These are phyloP conservation scores for Candida germanica DNA, from an alignment of 805 yeast species.

Conservation along the genomic window DNA sequence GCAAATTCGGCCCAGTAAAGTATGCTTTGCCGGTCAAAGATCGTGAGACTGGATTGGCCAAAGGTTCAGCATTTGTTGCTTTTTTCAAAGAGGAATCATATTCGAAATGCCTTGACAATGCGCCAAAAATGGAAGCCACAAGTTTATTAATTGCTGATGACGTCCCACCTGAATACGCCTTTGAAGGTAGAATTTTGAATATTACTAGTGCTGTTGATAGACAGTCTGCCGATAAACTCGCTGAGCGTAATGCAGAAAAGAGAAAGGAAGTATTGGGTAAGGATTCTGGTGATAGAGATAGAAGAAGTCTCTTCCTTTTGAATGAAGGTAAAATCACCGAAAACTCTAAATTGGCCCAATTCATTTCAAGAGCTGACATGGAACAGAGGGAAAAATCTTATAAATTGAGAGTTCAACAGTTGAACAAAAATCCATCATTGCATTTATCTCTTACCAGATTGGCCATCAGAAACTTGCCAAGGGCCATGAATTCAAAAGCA, in stretches of 20 bases:
- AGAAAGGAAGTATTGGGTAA: slow-evolving; percentile 79
- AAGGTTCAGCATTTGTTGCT: slow-evolving; percentile 94
- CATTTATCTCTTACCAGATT: slow-evolving; percentile 93
- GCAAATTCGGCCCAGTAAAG: slow-evolving; percentile 79
- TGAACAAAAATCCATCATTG: slow-evolving; percentile 84
- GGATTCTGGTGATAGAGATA: slow-evolving; percentile 75
- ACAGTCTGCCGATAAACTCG: slow-evolving; percentile 70
- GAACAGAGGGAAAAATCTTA: slow-evolving; percentile 87
- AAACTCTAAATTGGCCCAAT: slow-evolving; percentile 72
- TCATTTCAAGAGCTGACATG: slow-evolving; percentile 68
- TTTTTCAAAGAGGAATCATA: slow-evolving; percentile 62
- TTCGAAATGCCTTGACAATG: slow-evolving; percentile 65
- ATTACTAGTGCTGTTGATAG: slow-evolving; percentile 84
- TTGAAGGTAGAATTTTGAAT: slow-evolving; percentile 87
- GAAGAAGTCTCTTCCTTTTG: slow-evolving; percentile 76
- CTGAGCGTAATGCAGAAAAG: slow-evolving; percentile 68
- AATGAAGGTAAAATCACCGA: slow-evolving; percentile 92
- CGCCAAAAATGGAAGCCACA: slow-evolving; percentile 65
- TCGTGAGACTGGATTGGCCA: slow-evolving; percentile 78
- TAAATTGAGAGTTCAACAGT: slow-evolving; percentile 81
- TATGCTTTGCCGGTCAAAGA: slow-evolving; percentile 94
- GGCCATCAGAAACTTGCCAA: slow-evolving; percentile 90
- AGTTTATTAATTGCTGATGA: slow-evolving; percentile 87
- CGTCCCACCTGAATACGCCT: slow-evolving; percentile 83
- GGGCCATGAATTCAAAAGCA: slow-evolving; percentile 85